A percentile compares a stretch with the other conserved stretches of the same genome.
Evolutionary conservation across 148 eudicot species (phyloP).

Genomic region (Rhododendron kiyosumense): DNA sequence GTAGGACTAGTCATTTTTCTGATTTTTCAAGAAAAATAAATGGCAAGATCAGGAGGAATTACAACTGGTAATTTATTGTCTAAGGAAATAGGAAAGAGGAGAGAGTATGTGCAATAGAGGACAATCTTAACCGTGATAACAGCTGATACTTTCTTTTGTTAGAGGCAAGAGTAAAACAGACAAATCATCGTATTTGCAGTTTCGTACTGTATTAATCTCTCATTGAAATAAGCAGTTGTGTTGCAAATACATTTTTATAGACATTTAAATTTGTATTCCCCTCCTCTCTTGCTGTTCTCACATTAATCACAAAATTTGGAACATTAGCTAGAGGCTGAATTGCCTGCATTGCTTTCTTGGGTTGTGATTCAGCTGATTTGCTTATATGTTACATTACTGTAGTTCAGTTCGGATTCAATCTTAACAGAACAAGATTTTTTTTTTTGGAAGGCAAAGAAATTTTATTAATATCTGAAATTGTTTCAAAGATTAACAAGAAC

Average conservation of each 20-base stretch:
- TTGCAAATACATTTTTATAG: neutral
- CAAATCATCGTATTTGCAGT: neutral
- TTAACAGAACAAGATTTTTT: no score
- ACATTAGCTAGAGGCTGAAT: neutral
- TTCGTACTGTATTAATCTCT: neutral
- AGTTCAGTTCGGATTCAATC: neutral
- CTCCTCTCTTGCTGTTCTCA: neutral
- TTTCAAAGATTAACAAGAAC: no score
- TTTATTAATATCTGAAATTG: no score
- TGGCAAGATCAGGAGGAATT: neutral
- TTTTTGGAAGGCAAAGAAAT: no score
- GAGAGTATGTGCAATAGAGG: neutral
- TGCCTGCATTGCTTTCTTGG: neutral
- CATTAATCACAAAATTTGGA: neutral
- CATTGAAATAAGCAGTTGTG: neutral
- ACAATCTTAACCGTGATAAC: neutral
- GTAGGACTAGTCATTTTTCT: conserved; percentile 33
- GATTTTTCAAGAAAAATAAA: neutral
- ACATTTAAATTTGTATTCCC: neutral
- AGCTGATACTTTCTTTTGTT: neutral
- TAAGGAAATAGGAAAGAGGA: neutral
- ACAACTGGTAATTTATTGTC: neutral
- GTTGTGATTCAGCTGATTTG: neutral
- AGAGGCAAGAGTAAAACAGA: neutral
- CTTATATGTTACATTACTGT: neutral